These are phyloP conservation scores for Chrysanthemum makinoi DNA, from an alignment of 129 eudicot genomes.

Conservation along the genomic window DNA sequence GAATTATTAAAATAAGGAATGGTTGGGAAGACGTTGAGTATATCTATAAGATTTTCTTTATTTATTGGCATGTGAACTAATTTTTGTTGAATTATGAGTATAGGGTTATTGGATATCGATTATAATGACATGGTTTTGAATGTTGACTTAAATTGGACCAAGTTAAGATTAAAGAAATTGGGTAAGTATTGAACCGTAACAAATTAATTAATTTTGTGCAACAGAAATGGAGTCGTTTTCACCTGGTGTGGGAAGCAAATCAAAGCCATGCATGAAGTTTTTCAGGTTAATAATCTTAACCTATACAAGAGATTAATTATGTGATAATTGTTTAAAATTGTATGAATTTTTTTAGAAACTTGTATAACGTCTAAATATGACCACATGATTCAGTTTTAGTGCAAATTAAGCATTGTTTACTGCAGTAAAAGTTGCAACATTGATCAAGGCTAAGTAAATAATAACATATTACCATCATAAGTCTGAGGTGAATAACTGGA, in stretches of 20 bases:
- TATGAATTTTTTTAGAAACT: background rate
- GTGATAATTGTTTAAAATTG: background rate
- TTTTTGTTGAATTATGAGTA: background rate
- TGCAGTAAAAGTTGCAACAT: background rate
- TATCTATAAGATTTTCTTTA: too few species aligned
- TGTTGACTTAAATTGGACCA: too few species aligned
- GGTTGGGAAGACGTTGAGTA: too few species aligned
- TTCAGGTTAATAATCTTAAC: slow-evolving; percentile 35
- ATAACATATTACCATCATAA: too few species aligned
- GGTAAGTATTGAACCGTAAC: background rate
- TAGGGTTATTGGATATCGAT: background rate
- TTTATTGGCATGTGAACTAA: too few species aligned
- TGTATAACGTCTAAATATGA: background rate
- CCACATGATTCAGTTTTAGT: background rate
- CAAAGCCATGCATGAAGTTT: slow-evolving; percentile 89
- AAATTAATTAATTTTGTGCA: slow-evolving; percentile 44
- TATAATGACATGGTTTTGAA: background rate
- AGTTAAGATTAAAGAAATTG: background rate
- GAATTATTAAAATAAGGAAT: too few species aligned
- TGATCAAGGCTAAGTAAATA: background rate
- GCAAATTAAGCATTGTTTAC: background rate
- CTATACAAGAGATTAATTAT: background rate
- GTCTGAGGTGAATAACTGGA: too few species aligned
- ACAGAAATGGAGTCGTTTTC: slow-evolving; percentile 70
- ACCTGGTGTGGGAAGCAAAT: slow-evolving; percentile 89